phyloP scores from a whole-genome alignment of 129 eudicot genomes.

The Logfia minima region DNA sequence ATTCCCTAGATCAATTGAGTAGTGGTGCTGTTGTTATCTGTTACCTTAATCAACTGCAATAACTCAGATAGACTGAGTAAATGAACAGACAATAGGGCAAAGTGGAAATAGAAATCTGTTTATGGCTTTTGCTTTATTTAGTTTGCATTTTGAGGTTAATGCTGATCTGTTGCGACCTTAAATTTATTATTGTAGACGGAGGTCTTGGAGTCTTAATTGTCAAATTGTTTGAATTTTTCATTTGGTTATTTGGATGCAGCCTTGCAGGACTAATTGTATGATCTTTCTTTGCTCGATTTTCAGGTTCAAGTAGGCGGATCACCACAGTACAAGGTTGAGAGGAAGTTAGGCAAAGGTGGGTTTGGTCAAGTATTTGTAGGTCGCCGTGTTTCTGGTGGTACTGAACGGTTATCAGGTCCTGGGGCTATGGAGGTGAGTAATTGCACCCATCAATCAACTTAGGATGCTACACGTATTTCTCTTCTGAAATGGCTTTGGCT shows the following conservation, averaged over 20 bases:
- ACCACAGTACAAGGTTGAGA: conserved; percentile 73
- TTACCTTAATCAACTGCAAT: neutral
- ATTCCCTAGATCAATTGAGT: neutral
- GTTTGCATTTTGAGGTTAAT: neutral
- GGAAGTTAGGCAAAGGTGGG: conserved; percentile 84
- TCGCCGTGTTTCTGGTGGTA: conserved; percentile 71
- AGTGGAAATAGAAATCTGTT: neutral
- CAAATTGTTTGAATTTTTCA: neutral
- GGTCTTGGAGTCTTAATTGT: neutral
- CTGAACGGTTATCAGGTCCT: conserved; percentile 55
- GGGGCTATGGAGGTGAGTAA: conserved; percentile 63
- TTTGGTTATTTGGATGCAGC: conserved; percentile 2
- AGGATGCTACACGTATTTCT: conserved; percentile 33
- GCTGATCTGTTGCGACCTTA: conserved; percentile 6
- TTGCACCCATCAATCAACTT: conserved; percentile 8
- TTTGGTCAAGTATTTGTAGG: conserved; percentile 91
- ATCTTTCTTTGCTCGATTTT: conserved; percentile 12
- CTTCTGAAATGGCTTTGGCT: conserved; percentile 9
- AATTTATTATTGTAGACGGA: neutral
- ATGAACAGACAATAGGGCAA: neutral
- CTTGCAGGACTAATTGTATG: neutral
- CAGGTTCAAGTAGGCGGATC: conserved; percentile 93
- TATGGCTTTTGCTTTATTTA: neutral
- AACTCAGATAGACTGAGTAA: neutral
- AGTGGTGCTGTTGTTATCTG: neutral